phyloP scores from a whole-genome alignment of 2,329 filamentous ascomycete genomes.

The Penicillium paneum region DNA sequence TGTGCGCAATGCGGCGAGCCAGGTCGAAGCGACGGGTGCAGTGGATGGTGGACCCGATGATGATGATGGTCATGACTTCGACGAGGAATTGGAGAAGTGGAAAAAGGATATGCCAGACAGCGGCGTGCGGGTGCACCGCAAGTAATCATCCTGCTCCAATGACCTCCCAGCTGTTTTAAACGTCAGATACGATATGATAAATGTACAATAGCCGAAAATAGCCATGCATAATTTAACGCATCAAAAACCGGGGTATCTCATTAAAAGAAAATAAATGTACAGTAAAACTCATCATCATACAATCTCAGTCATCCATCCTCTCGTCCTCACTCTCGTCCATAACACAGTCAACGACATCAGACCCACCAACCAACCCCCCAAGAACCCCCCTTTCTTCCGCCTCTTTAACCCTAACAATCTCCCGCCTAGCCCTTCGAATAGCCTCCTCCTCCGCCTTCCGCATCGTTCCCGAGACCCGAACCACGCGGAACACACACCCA shows the following conservation, averaged over 20 bases:
- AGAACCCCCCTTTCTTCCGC: conserved; percentile 46
- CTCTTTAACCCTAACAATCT: conserved; percentile 65
- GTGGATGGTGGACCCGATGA: conserved; percentile 39
- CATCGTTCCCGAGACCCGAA: conserved; percentile 88
- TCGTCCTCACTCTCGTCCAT: conserved; percentile 48
- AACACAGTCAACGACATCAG: conserved; percentile 44
- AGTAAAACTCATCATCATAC: background rate
- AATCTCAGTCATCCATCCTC: conserved; percentile 41
- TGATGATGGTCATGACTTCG: conserved; percentile 13
- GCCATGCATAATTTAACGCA: background rate
- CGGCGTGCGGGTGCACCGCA: conserved; percentile 70
- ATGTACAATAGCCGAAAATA: conserved; percentile 11
- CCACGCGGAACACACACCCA: conserved; percentile 76
- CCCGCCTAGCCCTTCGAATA: conserved; percentile 68
- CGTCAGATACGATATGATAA: conserved; percentile 14
- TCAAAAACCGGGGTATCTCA: conserved; percentile 2
- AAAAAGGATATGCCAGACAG: conserved; percentile 51
- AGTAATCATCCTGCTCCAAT: conserved; percentile 44
- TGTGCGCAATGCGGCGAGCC: conserved; percentile 39
- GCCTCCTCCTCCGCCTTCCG: conserved; percentile 88
- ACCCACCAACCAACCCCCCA: conserved; percentile 35
- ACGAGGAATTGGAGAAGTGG: conserved; percentile 29
- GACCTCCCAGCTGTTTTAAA: conserved; percentile 3
- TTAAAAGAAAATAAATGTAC: conserved; percentile 6
- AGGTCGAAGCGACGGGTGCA: conserved; percentile 22